Evolutionary conservation across 2,329 filamentous ascomycete species (phyloP), one percentile per base, ranked within the genome.

Genomic region (Aspergillus melleus): DNA sequence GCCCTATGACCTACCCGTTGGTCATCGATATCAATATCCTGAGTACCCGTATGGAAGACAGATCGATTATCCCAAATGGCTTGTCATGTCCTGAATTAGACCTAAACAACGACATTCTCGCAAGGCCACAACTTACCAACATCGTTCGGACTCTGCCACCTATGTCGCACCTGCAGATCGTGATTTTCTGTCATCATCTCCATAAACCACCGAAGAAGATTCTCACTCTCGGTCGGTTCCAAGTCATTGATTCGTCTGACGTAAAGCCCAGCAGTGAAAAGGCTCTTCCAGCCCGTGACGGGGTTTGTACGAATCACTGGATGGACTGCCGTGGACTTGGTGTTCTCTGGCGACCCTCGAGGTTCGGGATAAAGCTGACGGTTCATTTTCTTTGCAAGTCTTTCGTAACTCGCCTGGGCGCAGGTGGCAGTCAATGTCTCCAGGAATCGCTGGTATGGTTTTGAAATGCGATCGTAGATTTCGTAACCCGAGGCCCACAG

Each of bases 401-500:
- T 72, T 58, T 77, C 77, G 72, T 86, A 87, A 1, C 72, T 70
- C 0, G 83, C 78, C 0, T 79, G 79, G 62, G 81, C 82, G 54
- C 79, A 84, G 0, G 82, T 85, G 3, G 81, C 86, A 0, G 84
- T 88, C 8, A 89, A 72, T 0, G 73, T 72, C 57, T 89, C 86
- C 29, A 88, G 78, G 70, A 88, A 88, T 24, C 75, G 75, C 59
- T 84, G 84, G 55, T 84, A 83, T 0, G 83, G 76, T 2, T 77
- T 75, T 4, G 83, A 86, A 59, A 90, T 78, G 29, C 85, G 82
- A 67, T 90, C 87, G 66, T 88, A 90, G 12, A 88, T 73, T 65
- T 89, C 86, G 68, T 89, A 89, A 0, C 86, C 86, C 1, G 85
- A 87, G 0, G 87, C 87, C 86, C 87, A 90, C 6, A 90, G 80